Evolutionary conservation across 2,329 filamentous ascomycete species (phyloP).

Genomic region (Sclerotinia sclerotiorum): DNA sequence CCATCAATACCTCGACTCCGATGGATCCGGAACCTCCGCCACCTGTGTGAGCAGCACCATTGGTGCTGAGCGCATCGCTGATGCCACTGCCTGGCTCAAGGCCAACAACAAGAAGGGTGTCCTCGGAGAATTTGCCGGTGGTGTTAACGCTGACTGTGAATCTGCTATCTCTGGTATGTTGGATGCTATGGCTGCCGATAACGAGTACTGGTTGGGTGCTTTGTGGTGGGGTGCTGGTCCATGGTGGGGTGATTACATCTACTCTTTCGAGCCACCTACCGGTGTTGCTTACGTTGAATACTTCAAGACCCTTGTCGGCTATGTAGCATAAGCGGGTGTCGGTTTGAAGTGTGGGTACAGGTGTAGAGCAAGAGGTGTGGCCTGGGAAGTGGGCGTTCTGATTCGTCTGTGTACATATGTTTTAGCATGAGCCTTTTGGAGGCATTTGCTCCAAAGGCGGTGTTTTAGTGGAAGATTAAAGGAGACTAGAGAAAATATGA

Average conservation of each 20-base stretch:
- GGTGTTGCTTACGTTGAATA: conserved; percentile 41
- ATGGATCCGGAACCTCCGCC: conserved; percentile 52
- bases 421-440: neutral
- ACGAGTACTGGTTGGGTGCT: conserved; percentile 52
- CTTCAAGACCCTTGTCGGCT: conserved; percentile 16
- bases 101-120: conserved; percentile 53
- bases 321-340: conserved; percentile 13
- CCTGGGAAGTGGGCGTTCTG: neutral
- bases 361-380: neutral
- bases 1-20: conserved; percentile 61
- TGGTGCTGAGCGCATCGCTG: conserved; percentile 50
- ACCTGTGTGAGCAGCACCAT: conserved; percentile 55
- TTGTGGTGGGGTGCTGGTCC: conserved; percentile 58
- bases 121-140: conserved; percentile 56
- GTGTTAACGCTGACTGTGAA: conserved; percentile 51
- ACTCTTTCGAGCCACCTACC: conserved; percentile 49
- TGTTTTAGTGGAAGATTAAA: neutral
- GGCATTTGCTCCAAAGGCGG: neutral
- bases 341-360: neutral
- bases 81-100: conserved; percentile 55
- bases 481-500: neutral
- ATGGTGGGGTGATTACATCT: conserved; percentile 52
- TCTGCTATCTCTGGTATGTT: conserved; percentile 51
- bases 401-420: conserved; percentile 21
- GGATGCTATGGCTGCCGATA: conserved; percentile 48